Evolutionary conservation across 192 early-diverging fungal genomes (phyloP).

Genomic region (Backusella luteola): DNA sequence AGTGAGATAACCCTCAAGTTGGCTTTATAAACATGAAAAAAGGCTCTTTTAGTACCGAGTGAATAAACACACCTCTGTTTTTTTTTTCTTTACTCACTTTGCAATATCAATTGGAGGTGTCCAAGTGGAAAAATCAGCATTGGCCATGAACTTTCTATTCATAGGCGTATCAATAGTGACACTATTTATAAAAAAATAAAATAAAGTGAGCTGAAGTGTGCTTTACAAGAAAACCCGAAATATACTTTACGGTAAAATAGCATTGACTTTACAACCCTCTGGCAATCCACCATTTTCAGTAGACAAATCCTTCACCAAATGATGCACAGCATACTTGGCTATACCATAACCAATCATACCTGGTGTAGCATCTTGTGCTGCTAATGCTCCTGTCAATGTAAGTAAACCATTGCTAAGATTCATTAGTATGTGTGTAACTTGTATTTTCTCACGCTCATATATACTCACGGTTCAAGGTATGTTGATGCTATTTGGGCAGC

Average conservation of each 20-base stretch:
- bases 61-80: not conserved
- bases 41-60: not conserved
- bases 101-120: constrained; percentile 78
- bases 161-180: constrained; percentile 87
- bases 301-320: constrained; percentile 77
- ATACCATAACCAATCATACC: constrained; percentile 88
- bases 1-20: constrained; percentile 58
- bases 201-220: not conserved
- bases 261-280: constrained; percentile 60
- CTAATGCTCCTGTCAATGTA: constrained; percentile 74
- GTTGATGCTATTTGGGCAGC: constrained; percentile 77
- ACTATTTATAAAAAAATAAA: constrained; percentile 27
- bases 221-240: not conserved
- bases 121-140: constrained; percentile 82
- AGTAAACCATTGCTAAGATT: constrained; percentile 64
- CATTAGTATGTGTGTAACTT: not conserved
- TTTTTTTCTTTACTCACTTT: constrained; percentile 37
- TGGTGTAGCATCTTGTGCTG: constrained; percentile 73
- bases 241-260: constrained; percentile 59
- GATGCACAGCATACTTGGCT: constrained; percentile 93
- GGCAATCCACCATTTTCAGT: constrained; percentile 73
- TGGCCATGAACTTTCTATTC: constrained; percentile 85
- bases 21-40: constrained; percentile 15
- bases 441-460: not conserved
- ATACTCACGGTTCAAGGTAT: constrained; percentile 65